Evolutionary conservation across 495 filamentous ascomycete genomes (phyloP).

Genomic region (Tuber borchii): DNA sequence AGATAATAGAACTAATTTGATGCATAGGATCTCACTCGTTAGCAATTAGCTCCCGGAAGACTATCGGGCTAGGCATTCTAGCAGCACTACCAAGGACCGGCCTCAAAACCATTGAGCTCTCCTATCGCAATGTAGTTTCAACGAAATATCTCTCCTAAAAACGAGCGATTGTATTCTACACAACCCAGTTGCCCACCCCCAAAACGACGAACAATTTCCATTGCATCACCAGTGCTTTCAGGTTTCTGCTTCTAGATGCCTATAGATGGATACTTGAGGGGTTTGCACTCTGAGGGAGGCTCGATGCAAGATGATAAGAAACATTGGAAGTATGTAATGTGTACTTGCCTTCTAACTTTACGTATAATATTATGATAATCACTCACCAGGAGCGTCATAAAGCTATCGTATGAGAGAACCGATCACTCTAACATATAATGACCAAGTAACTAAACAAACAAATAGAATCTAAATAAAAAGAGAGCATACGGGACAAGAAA

Average conservation of each 20-base stretch:
- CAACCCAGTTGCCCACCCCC: no score
- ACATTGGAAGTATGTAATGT: neutral
- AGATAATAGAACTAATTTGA: neutral
- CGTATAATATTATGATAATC: no score
- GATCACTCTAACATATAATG: neutral
- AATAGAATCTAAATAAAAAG: no score
- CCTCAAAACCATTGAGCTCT: no score
- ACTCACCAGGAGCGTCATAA: neutral
- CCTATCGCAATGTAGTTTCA: no score
- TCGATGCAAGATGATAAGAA: neutral
- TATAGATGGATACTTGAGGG: neutral
- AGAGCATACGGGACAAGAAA: no score
- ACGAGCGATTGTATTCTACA: neutral
- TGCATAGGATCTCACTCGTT: neutral
- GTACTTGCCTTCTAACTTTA: neutral
- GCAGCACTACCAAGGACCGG: neutral
- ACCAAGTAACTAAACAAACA: neutral
- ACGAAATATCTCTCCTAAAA: neutral
- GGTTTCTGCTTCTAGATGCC: neutral
- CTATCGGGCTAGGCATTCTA: neutral
- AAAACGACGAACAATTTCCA: neutral
- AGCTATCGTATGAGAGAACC: neutral
- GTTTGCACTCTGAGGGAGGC: no score
- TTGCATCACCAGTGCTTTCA: neutral
- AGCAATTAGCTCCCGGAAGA: no score